Percentiles rank a stretch among this genome's conserved stretches.
Conservation (phyloP, 2,329 filamentous ascomycete species). For the Phyllachora maydis region DNA sequence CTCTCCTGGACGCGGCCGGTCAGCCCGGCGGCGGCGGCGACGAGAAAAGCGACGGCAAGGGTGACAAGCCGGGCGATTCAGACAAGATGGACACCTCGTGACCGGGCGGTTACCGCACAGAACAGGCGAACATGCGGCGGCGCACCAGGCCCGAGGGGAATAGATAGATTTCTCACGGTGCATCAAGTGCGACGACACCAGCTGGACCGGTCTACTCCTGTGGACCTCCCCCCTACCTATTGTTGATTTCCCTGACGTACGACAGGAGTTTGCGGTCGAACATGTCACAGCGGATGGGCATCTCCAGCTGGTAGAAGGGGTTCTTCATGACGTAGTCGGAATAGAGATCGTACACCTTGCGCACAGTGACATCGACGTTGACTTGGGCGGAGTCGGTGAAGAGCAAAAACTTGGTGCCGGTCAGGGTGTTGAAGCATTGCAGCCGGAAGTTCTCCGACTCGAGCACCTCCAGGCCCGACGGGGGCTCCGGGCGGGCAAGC, state of each 20-base stretch:
- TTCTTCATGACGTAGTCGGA: slow-evolving; percentile 99
- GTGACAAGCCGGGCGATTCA: slow-evolving; percentile 27
- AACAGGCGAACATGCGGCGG: too few species aligned
- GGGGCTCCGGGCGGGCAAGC: slow-evolving; percentile 33
- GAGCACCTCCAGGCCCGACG: slow-evolving; percentile 74
- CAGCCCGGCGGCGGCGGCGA: slow-evolving; percentile 38
- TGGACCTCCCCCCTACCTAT: slow-evolving; percentile 15
- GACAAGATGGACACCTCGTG: slow-evolving; percentile 89
- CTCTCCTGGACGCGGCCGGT: slow-evolving; percentile 41
- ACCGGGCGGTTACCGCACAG: too few species aligned
- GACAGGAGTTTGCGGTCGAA: slow-evolving; percentile 75
- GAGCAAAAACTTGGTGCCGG: slow-evolving; percentile 84
- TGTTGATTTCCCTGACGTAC: slow-evolving; percentile 58
- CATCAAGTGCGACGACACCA: slow-evolving; percentile 1
- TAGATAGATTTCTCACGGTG: too few species aligned
- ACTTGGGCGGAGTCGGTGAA: slow-evolving; percentile 82
- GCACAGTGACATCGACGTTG: slow-evolving; percentile 68
- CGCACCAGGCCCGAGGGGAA: too few species aligned
- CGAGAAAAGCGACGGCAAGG: slow-evolving; percentile 22
- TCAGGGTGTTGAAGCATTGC: slow-evolving; percentile 89
- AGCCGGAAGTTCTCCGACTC: slow-evolving; percentile 89
- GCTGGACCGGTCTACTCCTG: slow-evolving; percentile 5
- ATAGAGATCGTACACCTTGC: slow-evolving; percentile 84
- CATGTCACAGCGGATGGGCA: slow-evolving; percentile 87
- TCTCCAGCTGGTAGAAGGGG: slow-evolving; percentile 93